Evolutionary conservation across 2,329 filamentous ascomycete genomes (phyloP), one percentile per base, ranked within the genome.

Genomic region (Reticulascus tulasneorum): DNA sequence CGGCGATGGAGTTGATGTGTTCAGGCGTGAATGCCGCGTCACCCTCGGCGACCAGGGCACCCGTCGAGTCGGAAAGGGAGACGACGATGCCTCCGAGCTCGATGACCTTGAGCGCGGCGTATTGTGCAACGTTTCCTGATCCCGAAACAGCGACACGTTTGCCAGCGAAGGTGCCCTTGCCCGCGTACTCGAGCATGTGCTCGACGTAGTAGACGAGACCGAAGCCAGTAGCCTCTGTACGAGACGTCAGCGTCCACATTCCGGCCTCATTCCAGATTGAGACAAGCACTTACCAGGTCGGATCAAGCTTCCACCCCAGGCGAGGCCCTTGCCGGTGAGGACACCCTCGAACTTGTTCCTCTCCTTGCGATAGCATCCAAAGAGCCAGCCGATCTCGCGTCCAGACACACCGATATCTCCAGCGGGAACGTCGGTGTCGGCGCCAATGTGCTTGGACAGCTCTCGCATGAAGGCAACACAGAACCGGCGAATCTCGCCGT

Each of bases 111-210:
- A 97, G 84, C 1, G 91, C 93, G 21, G 91, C 91, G 71, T 93
- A 97, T 73, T 97, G 93, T 21, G 93, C 93, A 37, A 97, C 93
- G 71, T 98, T 98, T 50, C 93, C 93, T 41, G 91, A 96, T 47
- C 93, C 93, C 28, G 93, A 96, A 64, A 98, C 84, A 63, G 91
- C 87, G 38, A 97, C 93, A 42, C 83, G 84, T 79, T 97, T 97
- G 68, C 89, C 91, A 46, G 77, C 67, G 72, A 94, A 94, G 50
- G 76, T 78, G 59, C 94, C 89, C 60, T 84, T 82, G 63, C 87
- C 88, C 51, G 87, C 86, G 66, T 95, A 84, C 64, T 85, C 73
- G 59, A 97, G 90, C 90, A 96, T 96, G 76, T 94, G 86, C 54
- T 85, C 77, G 59, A 95, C 87, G 64, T 95, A 94, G 79, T 97